Evolutionary conservation across 2,329 filamentous ascomycete species (phyloP), one percentile per base, ranked within the genome.

Genomic region (Sordariomycetes sp.): DNA sequence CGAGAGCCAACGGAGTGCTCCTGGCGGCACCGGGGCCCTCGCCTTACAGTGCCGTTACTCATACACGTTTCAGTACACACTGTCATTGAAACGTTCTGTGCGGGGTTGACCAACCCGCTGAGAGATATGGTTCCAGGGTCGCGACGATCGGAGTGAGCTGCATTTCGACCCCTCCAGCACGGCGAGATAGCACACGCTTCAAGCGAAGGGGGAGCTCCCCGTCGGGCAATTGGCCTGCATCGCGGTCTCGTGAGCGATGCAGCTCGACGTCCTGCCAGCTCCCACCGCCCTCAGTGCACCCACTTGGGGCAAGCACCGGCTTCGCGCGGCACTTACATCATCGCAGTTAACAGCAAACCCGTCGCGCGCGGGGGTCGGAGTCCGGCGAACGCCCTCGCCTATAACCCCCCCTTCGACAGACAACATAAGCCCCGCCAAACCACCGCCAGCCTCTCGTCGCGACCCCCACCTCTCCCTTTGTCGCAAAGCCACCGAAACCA

Each of bases 291-390:
- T 50, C 45, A 7, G n/a, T 2, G 20, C 10, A 22, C 20, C 12
- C 3, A 24, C 45, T 6, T 22, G 45, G 45, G 54, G 39, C 42
- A 45, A 56, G 24, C 45, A n/a, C 51, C 54, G 54, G 54, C 42
- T 56, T 56, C 39, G 7, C 13, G 24, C 42, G 54, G 54, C 39
- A 55, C 53, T 45, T 56, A 50, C 39, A 32, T 51, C 54, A 51
- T 20, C 13, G n/a, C 10, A 17, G 32, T 36, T 34, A 13, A 7
- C 34, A 8, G 24, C 2, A n/a, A 17, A 20, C 17, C 34, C 28
- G 28, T 32, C 28, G 28, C 28, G 8, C 8, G 28, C 28, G 28
- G 28, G 28, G 28, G 4, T 32, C 39, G 39, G 39, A 45, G 39
- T n/a, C n/a, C 39, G 39, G 6, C 17, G 39, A n/a, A 8, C 39